Evolutionary conservation across 1,284 basidiomycete species (phyloP).

Genomic region (Stygiomarasmius scandens): DNA sequence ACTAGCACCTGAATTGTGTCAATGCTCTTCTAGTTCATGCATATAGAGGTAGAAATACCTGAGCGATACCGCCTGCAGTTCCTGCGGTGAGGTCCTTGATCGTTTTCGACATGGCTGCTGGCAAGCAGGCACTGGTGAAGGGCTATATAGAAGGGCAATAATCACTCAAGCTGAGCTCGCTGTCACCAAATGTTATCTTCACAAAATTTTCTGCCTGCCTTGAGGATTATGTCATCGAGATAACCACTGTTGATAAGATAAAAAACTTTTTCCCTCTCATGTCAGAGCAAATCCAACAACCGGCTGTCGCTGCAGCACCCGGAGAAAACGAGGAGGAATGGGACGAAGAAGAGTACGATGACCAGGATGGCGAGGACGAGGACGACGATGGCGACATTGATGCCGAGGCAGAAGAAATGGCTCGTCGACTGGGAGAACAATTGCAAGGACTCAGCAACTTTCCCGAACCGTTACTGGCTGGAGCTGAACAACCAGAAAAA

Average conservation of each 20-base stretch:
- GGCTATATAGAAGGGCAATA: background rate
- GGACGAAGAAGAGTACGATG: constrained; percentile 24
- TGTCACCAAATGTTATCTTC: no score
- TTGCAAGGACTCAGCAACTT: constrained; percentile 22
- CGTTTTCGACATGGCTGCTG: constrained; percentile 34
- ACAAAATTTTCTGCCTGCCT: no score
- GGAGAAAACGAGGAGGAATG: constrained; percentile 7
- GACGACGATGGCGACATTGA: constrained; percentile 11
- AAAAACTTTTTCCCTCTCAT: background rate
- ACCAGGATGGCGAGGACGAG: constrained; percentile 4
- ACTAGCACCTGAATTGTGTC: constrained; percentile 69
- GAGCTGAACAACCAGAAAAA: constrained; percentile 7
- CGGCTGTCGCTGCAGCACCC: background rate
- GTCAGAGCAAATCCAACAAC: background rate
- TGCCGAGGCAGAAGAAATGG: constrained; percentile 14
- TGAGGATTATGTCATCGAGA: background rate
- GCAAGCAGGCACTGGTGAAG: background rate
- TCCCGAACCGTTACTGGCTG: constrained; percentile 10
- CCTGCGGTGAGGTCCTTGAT: constrained; percentile 85
- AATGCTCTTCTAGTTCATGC: constrained; percentile 6
- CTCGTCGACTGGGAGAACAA: constrained; percentile 9
- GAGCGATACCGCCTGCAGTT: constrained; percentile 85
- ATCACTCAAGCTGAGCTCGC: background rate
- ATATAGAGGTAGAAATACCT: constrained; percentile 62
- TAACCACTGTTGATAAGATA: background rate